phyloP scores from a whole-genome alignment of 768 basidiomycete species.

The Lactarius evosmus region DNA sequence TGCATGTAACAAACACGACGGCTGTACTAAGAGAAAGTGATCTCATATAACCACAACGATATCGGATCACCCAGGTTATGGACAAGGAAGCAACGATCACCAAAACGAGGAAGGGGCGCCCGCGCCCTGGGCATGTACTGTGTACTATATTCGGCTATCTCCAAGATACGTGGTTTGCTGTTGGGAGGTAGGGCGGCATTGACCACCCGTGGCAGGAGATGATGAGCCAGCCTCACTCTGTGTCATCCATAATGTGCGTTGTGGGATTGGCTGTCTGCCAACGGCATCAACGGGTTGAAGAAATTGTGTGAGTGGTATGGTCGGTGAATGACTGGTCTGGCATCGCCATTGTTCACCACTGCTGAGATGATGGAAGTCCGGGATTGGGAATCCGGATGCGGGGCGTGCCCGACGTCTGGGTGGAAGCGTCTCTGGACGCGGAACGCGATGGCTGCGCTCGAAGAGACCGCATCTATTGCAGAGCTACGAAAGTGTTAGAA shows the following conservation, averaged over 20 bases:
- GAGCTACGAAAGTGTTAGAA: constrained; percentile 5
- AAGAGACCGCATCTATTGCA: constrained; percentile 72
- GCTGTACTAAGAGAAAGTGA: neutral
- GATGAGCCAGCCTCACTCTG: neutral
- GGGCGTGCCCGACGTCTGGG: constrained; percentile 9
- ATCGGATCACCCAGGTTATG: neutral
- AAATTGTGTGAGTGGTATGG: neutral
- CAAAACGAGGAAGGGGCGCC: neutral
- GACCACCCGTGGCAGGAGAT: neutral
- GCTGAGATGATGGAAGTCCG: neutral
- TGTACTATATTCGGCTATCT: neutral
- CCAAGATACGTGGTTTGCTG: neutral
- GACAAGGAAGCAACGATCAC: neutral
- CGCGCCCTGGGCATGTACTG: neutral
- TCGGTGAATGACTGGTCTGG: neutral
- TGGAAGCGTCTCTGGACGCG: constrained; percentile 44
- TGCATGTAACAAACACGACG: neutral
- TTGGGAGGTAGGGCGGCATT: neutral
- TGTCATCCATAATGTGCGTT: neutral
- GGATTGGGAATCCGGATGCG: neutral
- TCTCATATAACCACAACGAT: neutral
- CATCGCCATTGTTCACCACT: neutral
- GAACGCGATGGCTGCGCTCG: constrained; percentile 72
- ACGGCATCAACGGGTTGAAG: neutral
- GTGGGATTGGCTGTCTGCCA: neutral